Conservation (phyloP, 805 yeast species). For the Saccharomycopsis javanensis region DNA sequence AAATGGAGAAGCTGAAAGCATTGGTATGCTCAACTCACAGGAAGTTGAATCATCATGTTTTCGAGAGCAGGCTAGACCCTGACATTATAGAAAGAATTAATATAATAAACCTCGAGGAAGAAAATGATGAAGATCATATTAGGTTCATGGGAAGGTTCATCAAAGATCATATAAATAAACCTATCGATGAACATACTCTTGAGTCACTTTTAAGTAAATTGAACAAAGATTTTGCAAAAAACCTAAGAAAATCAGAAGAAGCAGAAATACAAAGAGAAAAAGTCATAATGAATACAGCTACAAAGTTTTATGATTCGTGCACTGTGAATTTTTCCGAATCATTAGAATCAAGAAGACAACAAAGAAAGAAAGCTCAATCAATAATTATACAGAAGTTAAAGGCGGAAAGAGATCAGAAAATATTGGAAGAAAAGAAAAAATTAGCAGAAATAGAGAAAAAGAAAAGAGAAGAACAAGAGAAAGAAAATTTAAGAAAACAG, state of each 20-base stretch:
- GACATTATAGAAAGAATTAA: not conserved
- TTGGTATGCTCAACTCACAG: not conserved
- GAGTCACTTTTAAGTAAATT: not conserved
- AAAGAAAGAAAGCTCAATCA: slow-evolving; percentile 17
- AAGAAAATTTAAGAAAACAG: slow-evolving; percentile 10
- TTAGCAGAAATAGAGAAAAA: slow-evolving; percentile 1
- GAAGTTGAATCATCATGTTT: not conserved
- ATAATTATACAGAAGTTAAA: slow-evolving; percentile 12
- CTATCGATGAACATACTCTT: not conserved
- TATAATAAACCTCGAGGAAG: not conserved
- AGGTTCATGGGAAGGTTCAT: not conserved
- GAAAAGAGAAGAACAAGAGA: slow-evolving; percentile 3
- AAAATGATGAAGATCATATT: not conserved
- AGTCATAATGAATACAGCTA: not conserved
- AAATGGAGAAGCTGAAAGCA: not conserved
- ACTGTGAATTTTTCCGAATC: not conserved
- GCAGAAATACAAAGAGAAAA: not conserved
- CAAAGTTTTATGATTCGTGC: not conserved
- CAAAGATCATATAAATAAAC: not conserved
- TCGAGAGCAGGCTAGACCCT: not conserved
- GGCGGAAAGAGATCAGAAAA: slow-evolving; percentile 6
- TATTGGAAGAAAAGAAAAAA: slow-evolving; percentile 7
- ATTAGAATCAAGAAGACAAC: not conserved
- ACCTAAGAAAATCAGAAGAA: not conserved
- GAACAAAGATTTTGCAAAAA: not conserved